These are phyloP conservation scores for Berberis thunbergii DNA, from an alignment of 164 flowering plant species.

Conservation along the genomic window DNA sequence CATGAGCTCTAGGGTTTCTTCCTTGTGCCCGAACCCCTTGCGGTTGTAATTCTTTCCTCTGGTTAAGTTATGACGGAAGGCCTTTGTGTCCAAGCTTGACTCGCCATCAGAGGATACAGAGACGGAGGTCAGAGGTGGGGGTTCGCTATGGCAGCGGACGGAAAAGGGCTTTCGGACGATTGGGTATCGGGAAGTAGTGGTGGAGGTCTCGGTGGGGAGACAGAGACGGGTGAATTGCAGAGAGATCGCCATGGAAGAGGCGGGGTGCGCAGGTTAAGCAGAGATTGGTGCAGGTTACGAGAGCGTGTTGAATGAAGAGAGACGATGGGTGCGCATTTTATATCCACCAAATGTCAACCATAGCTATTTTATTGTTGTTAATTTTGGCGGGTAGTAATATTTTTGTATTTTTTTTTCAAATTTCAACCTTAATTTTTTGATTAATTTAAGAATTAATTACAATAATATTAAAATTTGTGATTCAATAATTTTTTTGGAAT, in stretches of 20 bases:
- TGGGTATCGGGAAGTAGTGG: constrained; percentile 10
- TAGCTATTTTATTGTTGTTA: no score
- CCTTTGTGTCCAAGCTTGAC: constrained; percentile 76
- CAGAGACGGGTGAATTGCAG: constrained; percentile 47
- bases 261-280: no score
- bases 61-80: constrained; percentile 70
- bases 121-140: neutral
- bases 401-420: no score
- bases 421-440: no score
- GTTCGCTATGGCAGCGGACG: constrained; percentile 47
- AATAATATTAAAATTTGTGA: no score
- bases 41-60: constrained; percentile 83
- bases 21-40: constrained; percentile 77
- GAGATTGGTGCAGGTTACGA: no score
- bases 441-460: no score
- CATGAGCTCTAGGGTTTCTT: constrained; percentile 79
- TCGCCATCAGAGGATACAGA: constrained; percentile 19
- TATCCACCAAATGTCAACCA: no score
- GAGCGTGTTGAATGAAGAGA: no score
- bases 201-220: constrained; percentile 18
- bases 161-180: constrained; percentile 28
- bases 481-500: no score
- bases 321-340: no score
- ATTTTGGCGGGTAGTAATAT: no score
- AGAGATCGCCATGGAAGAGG: constrained; percentile 46